Evolutionary conservation across 2,329 filamentous ascomycete genomes (phyloP).

Genomic region (Aspergillus niger): DNA sequence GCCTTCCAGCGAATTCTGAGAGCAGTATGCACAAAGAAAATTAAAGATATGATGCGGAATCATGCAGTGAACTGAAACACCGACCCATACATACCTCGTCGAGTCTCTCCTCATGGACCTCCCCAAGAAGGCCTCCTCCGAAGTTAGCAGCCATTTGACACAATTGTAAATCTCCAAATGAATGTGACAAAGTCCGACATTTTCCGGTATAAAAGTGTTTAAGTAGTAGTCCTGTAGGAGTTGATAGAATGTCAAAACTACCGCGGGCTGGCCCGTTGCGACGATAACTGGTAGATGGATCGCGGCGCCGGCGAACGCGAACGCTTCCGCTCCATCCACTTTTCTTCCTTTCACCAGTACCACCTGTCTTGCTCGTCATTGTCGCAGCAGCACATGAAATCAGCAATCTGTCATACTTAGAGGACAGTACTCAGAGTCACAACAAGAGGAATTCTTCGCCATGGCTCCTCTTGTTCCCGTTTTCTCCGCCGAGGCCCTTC

Average conservation of each 20-base stretch:
- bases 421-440: neutral
- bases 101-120: constrained; percentile 53
- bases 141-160: constrained; percentile 40
- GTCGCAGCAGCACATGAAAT: neutral
- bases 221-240: neutral
- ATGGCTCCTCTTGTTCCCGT: constrained; percentile 61
- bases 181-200: neutral
- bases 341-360: neutral
- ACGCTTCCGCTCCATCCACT: constrained; percentile 4
- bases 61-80: neutral
- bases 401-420: neutral
- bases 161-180: too few species aligned
- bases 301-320: neutral
- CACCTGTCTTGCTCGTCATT: neutral
- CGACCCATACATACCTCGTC: constrained; percentile 48
- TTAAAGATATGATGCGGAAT: neutral
- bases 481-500: constrained; percentile 56
- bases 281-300: neutral
- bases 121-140: constrained; percentile 56
- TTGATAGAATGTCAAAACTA: neutral
- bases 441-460: neutral
- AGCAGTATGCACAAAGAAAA: neutral
- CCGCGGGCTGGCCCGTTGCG: neutral
- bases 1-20: neutral
- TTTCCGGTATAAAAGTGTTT: too few species aligned